Conservation (phyloP, 768 basidiomycete genomes). For the Cyclocybe aegerita region DNA sequence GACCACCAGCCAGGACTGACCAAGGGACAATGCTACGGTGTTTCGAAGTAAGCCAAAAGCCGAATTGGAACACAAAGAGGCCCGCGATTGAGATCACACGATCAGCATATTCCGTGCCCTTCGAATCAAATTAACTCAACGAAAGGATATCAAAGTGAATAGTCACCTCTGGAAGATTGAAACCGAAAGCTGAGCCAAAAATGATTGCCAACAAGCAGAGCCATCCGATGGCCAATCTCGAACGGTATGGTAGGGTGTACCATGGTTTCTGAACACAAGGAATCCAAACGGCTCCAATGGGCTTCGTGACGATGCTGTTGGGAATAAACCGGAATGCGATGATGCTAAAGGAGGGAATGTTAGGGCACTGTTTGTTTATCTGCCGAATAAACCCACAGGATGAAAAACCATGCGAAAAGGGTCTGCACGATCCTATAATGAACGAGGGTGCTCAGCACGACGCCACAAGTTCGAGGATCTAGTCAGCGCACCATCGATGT, state of each 20-base stretch:
- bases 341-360: conserved; percentile 36
- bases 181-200: conserved; percentile 86
- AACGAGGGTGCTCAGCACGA: conserved; percentile 7
- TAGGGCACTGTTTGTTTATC: background rate
- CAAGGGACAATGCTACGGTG: conserved; percentile 69
- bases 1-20: conserved; percentile 34
- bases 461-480: conserved; percentile 4
- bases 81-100: conserved; percentile 82
- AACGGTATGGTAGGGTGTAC: conserved; percentile 46
- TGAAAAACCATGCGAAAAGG: conserved; percentile 78
- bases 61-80: conserved; percentile 73
- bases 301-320: conserved; percentile 64
- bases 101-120: conserved; percentile 66
- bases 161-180: conserved; percentile 55
- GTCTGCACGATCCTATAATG: conserved; percentile 72
- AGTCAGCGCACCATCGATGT: conserved; percentile 59
- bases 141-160: conserved; percentile 16
- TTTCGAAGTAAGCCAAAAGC: conserved; percentile 69
- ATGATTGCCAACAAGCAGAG: conserved; percentile 70
- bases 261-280: conserved; percentile 67
- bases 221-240: conserved; percentile 70
- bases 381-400: conserved; percentile 44
- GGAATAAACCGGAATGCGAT: conserved; percentile 83
- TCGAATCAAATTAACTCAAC: conserved; percentile 7
- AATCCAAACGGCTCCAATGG: conserved; percentile 67